A percentile compares a stretch with the other conserved stretches of the same genome.
Evolutionary conservation across 805 yeast genomes (phyloP).

Genomic region (Myxozyma monticola): DNA sequence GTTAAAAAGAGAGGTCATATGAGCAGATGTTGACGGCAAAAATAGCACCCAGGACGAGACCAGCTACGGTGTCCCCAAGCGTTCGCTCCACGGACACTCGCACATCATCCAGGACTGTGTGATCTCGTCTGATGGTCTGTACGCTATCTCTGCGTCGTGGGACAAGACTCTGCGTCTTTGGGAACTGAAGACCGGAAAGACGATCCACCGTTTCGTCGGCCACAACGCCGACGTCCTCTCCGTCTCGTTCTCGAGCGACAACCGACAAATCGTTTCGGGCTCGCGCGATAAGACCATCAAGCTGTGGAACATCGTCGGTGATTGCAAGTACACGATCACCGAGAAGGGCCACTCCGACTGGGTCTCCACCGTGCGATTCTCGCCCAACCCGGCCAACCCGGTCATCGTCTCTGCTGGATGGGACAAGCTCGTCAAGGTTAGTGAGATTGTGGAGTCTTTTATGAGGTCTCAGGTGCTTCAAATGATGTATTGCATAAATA

Average conservation of each 20-base stretch:
- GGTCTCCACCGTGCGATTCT: slow-evolving; percentile 97
- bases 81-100: slow-evolving; percentile 96
- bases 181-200: slow-evolving; percentile 93
- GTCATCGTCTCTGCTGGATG: slow-evolving; percentile 96
- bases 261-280: slow-evolving; percentile 97
- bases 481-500: slow-evolving; percentile 37
- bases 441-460: slow-evolving; percentile 43
- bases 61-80: slow-evolving; percentile 97
- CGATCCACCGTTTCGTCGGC: slow-evolving; percentile 93
- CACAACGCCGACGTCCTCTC: slow-evolving; percentile 97
- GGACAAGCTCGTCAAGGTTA: slow-evolving; percentile 98
- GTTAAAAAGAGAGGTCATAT: background rate
- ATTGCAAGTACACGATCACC: slow-evolving; percentile 85
- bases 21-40: background rate
- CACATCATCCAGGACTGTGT: slow-evolving; percentile 98
- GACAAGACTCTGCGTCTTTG: slow-evolving; percentile 98
- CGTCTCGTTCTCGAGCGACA: slow-evolving; percentile 92
- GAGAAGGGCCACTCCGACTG: slow-evolving; percentile 93
- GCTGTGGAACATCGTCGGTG: slow-evolving; percentile 99
- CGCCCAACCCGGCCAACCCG: slow-evolving; percentile 64
- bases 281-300: slow-evolving; percentile 98
- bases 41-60: slow-evolving; percentile 78
- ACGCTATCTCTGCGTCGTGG: slow-evolving; percentile 99
- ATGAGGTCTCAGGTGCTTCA: slow-evolving; percentile 9
- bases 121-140: slow-evolving; percentile 95